Percentiles rank a stretch among this genome's conserved stretches.
These are phyloP conservation scores for Ascochyta pisi DNA, from an alignment of 2,329 filamentous ascomycete species.

Conservation along the genomic window DNA sequence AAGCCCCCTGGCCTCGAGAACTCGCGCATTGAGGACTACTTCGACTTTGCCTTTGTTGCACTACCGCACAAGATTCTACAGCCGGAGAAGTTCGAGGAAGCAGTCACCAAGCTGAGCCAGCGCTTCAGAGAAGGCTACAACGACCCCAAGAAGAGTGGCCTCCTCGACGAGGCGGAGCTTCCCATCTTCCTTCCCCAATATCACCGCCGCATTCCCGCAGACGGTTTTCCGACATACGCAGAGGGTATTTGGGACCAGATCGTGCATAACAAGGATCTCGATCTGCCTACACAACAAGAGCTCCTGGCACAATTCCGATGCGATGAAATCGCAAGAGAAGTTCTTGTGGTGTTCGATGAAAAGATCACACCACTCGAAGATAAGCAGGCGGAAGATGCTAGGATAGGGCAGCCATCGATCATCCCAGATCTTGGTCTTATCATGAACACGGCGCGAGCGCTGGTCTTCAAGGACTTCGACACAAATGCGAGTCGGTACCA, in stretches of 20 bases:
- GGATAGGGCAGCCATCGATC: slow-evolving; percentile 75
- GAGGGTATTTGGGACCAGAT: slow-evolving; percentile 98
- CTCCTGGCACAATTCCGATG: slow-evolving; percentile 95
- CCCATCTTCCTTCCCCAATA: slow-evolving; percentile 93
- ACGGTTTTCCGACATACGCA: slow-evolving; percentile 94
- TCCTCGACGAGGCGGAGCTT: slow-evolving; percentile 74
- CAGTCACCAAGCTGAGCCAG: slow-evolving; percentile 78
- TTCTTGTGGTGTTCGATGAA: slow-evolving; percentile 81
- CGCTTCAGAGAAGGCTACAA: slow-evolving; percentile 85
- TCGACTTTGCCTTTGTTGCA: slow-evolving; percentile 96
- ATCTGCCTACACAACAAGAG: slow-evolving; percentile 96
- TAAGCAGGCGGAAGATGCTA: slow-evolving; percentile 76
- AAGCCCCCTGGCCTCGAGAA: slow-evolving; percentile 89
- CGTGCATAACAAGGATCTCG: slow-evolving; percentile 97
- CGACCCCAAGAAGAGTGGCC: slow-evolving; percentile 66
- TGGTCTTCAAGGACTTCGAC: slow-evolving; percentile 84
- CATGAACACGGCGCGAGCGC: slow-evolving; percentile 74
- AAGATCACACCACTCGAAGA: slow-evolving; percentile 85
- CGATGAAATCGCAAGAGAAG: slow-evolving; percentile 93
- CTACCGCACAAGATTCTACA: slow-evolving; percentile 97
- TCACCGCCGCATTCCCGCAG: slow-evolving; percentile 92
- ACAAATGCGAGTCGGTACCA: slow-evolving; percentile 92
- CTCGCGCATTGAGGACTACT: slow-evolving; percentile 93
- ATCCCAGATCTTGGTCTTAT: slow-evolving; percentile 75
- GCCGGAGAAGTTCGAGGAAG: slow-evolving; percentile 84